Evolutionary conservation across 352 stramenopile genomes (phyloP).

Genomic region (Phytophthora palmivora): DNA sequence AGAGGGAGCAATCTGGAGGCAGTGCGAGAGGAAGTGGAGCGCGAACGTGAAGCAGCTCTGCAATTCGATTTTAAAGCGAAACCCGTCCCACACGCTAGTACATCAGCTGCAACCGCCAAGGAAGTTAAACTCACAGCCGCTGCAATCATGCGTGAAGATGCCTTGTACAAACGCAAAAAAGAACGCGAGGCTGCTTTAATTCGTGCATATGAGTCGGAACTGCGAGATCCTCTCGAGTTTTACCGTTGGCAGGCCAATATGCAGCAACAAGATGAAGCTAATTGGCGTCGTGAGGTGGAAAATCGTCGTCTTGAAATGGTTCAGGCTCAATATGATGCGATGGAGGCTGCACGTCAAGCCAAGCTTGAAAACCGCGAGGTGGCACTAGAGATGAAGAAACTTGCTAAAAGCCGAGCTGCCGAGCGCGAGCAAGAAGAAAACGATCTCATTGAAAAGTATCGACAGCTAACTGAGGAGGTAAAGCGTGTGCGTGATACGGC

Average conservation of each 20-base stretch:
- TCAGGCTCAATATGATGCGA: slow-evolving; percentile 82
- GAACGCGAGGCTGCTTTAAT: slow-evolving; percentile 89
- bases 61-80: slow-evolving; percentile 85
- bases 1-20: slow-evolving; percentile 75
- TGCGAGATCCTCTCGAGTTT: slow-evolving; percentile 92
- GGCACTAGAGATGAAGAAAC: slow-evolving; percentile 79
- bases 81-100: slow-evolving; percentile 55
- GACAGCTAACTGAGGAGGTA: slow-evolving; percentile 61
- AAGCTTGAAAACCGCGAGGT: slow-evolving; percentile 87
- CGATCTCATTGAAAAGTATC: slow-evolving; percentile 62
- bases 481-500: slow-evolving; percentile 83
- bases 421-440: slow-evolving; percentile 70
- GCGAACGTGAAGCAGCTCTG: slow-evolving; percentile 56
- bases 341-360: slow-evolving; percentile 69
- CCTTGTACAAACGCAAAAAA: slow-evolving; percentile 92
- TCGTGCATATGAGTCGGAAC: slow-evolving; percentile 88
- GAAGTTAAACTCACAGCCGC: slow-evolving; percentile 89
- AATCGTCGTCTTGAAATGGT: slow-evolving; percentile 83
- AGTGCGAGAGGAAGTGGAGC: slow-evolving; percentile 74
- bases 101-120: slow-evolving; percentile 23
- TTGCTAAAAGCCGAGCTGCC: slow-evolving; percentile 67
- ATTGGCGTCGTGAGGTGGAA: slow-evolving; percentile 75
- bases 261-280: slow-evolving; percentile 80
- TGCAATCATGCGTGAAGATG: slow-evolving; percentile 92
- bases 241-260: slow-evolving; percentile 92